These are phyloP conservation scores for Reticulascus tulasneorum DNA, from an alignment of 2,329 filamentous ascomycete genomes.

Conservation along the genomic window DNA sequence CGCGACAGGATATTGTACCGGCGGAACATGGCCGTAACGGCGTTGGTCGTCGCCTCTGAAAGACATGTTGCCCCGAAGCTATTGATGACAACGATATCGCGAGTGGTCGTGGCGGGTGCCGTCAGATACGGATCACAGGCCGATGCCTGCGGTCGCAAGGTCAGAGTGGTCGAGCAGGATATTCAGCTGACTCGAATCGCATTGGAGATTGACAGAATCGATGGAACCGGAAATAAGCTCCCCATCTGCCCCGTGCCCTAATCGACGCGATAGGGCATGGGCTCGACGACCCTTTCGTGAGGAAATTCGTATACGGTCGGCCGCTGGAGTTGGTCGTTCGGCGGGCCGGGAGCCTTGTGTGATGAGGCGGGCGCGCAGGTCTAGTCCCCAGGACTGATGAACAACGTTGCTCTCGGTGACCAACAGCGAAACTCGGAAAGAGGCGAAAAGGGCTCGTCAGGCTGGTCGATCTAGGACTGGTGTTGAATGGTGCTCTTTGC, in stretches of 20 bases:
- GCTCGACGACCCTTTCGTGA: no score
- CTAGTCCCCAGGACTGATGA: constrained; percentile 9
- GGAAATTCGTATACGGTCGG: no score
- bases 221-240: constrained; percentile 2
- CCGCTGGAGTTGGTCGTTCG: constrained; percentile 6
- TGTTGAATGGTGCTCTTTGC: no score
- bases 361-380: constrained; percentile 7
- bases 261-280: no score
- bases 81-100: neutral
- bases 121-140: no score
- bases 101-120: no score
- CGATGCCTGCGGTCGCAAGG: neutral
- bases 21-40: constrained; percentile 63
- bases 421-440: no score
- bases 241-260: no score
- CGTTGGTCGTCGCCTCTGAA: constrained; percentile 60
- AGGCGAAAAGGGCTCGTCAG: no score
- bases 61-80: constrained; percentile 45
- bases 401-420: no score
- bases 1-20: constrained; percentile 58
- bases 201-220: neutral
- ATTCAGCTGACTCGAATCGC: constrained; percentile 2
- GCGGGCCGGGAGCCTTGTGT: constrained; percentile 7
- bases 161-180: neutral
- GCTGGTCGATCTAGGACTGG: constrained; percentile 6